These are phyloP conservation scores for Ceratorhiza oryzae-sativae DNA, from an alignment of 1,284 basidiomycete species.

Conservation along the genomic window DNA sequence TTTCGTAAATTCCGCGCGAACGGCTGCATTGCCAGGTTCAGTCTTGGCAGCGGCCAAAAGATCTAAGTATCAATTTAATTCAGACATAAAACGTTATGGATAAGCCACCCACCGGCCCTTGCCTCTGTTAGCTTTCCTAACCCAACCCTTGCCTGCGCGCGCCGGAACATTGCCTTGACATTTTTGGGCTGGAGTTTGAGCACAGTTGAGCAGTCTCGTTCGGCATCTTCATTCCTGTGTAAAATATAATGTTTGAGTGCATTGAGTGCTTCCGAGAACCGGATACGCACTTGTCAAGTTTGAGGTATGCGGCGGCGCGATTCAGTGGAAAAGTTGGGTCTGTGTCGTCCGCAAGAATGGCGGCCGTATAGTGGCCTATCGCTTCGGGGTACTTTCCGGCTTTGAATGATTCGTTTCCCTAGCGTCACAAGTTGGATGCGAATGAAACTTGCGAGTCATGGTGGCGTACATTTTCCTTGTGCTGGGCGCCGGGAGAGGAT, in stretches of 20 bases:
- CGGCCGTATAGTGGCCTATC: conserved; percentile 74
- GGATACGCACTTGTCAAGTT: conserved; percentile 79
- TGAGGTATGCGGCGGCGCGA: conserved; percentile 81
- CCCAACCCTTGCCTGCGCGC: conserved; percentile 69
- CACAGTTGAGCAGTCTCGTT: conserved; percentile 71
- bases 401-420: conserved; percentile 70
- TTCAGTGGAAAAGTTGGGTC: conserved; percentile 77
- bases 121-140: conserved; percentile 63
- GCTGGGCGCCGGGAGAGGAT: conserved; percentile 17
- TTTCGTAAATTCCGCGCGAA: conserved; percentile 63
- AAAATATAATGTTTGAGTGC: neutral
- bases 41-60: conserved; percentile 19
- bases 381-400: conserved; percentile 60
- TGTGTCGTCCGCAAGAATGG: conserved; percentile 67
- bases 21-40: conserved; percentile 61
- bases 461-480: conserved; percentile 26
- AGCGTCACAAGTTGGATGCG: neutral
- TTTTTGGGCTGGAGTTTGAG: conserved; percentile 62
- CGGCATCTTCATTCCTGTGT: conserved; percentile 71
- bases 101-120: conserved; percentile 63
- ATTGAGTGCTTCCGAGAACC: neutral
- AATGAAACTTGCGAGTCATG: neutral
- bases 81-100: too few relatives aligned
- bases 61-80: conserved; percentile 19
- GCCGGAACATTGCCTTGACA: conserved; percentile 74